phyloP scores from a whole-genome alignment of 225 moss, liverwort and hornwort genomes.

The Physcomitrellopsis africana region DNA sequence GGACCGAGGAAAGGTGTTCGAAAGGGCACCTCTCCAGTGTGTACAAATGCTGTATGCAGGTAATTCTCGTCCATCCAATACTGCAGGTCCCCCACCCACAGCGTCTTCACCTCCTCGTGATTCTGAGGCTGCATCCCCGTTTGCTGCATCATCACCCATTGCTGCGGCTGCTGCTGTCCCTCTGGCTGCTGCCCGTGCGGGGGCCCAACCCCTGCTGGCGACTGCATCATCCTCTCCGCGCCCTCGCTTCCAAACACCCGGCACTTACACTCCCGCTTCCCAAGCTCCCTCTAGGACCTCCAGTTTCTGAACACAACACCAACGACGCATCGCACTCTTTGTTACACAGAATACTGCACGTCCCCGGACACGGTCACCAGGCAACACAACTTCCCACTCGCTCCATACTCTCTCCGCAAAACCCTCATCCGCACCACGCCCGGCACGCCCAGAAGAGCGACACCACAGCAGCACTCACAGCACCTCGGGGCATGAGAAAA shows the following conservation, averaged over 20 bases:
- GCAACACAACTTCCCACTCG: too few species aligned
- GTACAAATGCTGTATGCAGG: constrained; percentile 88
- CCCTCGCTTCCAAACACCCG: constrained; percentile 40
- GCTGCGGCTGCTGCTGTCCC: constrained; percentile 96
- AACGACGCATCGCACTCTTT: too few species aligned
- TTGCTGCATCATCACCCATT: constrained; percentile 76
- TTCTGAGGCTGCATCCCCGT: constrained; percentile 85
- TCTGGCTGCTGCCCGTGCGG: constrained; percentile 79
- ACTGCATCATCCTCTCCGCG: constrained; percentile 92
- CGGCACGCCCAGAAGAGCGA: too few species aligned
- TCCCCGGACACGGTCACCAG: too few species aligned
- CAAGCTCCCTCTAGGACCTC: too few species aligned
- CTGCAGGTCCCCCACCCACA: constrained; percentile 98
- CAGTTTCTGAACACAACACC: too few species aligned
- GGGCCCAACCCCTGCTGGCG: constrained; percentile 90
- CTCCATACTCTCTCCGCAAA: too few species aligned
- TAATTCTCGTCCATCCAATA: constrained; percentile 99
- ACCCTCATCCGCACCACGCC: too few species aligned
- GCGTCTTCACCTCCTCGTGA: constrained; percentile 97
- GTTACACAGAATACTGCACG: too few species aligned
- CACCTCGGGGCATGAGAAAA: too few species aligned
- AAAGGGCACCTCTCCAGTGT: constrained; percentile 76
- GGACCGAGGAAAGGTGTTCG: background rate
- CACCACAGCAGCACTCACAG: too few species aligned
- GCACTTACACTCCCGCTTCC: too few species aligned